These are phyloP conservation scores for Camptophora hylomeconis DNA, from an alignment of 2,329 filamentous ascomycete genomes.

Conservation along the genomic window DNA sequence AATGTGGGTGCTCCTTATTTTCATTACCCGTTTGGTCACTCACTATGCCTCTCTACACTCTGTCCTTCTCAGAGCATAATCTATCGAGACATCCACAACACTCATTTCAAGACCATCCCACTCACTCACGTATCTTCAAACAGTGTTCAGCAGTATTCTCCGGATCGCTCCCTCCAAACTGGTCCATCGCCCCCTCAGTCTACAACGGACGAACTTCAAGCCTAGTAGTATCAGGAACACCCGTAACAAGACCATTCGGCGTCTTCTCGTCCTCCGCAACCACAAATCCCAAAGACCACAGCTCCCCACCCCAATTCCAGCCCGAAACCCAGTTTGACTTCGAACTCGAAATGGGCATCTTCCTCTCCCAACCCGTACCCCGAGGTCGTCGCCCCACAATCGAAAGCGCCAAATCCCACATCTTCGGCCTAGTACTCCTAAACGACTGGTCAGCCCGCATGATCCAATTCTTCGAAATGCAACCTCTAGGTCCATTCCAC, in stretches of 20 bases:
- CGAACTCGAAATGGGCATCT: slow-evolving; percentile 36
- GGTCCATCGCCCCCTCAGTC: slow-evolving; percentile 6
- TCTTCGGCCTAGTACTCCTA: slow-evolving; percentile 47
- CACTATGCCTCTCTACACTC: too few species aligned
- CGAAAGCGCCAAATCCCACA: slow-evolving; percentile 37
- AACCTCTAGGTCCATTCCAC: slow-evolving; percentile 45
- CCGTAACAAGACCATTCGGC: slow-evolving; percentile 35
- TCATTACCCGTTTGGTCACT: too few species aligned
- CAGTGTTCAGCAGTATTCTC: slow-evolving; percentile 6
- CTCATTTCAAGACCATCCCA: neutral
- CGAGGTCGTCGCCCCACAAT: slow-evolving; percentile 27
- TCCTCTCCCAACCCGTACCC: slow-evolving; percentile 29
- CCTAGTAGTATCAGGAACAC: slow-evolving; percentile 15
- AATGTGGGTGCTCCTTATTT: slow-evolving; percentile 5
- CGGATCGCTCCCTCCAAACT: slow-evolving; percentile 2
- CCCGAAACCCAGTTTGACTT: slow-evolving; percentile 32
- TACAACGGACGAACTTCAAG: slow-evolving; percentile 10
- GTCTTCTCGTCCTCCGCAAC: too few species aligned
- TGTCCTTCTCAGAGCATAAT: too few species aligned
- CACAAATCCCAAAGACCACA: slow-evolving; percentile 8
- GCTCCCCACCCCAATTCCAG: slow-evolving; percentile 20
- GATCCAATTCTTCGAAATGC: slow-evolving; percentile 49
- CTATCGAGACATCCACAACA: too few species aligned
- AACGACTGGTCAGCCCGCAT: slow-evolving; percentile 35
- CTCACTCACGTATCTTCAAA: neutral